phyloP scores from a whole-genome alignment of 306 rosid species.

The Luffa acutangula region DNA sequence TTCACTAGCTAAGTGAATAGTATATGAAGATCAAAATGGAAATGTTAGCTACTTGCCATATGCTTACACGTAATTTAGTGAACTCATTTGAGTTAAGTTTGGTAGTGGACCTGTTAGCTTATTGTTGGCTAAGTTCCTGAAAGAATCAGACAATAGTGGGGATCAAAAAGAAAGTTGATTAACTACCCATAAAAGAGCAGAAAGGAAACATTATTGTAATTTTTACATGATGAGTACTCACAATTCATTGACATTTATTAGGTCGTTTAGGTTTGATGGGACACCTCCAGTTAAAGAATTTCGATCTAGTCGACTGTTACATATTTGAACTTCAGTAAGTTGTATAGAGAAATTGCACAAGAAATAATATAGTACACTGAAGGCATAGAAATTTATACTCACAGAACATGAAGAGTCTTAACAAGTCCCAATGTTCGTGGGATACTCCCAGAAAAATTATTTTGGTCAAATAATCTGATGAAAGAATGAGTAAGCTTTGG shows the following conservation, averaged over 20 bases:
- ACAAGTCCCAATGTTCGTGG: slow-evolving; percentile 69
- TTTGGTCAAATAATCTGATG: slow-evolving; percentile 71
- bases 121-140: slow-evolving; percentile 68
- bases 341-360: not conserved
- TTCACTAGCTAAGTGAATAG: slow-evolving; percentile 3
- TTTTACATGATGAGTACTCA: slow-evolving; percentile 27
- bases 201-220: not conserved
- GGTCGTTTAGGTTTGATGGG: slow-evolving; percentile 56
- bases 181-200: not conserved
- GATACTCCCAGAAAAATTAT: slow-evolving; percentile 42
- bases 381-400: slow-evolving; percentile 35
- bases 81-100: slow-evolving; percentile 54
- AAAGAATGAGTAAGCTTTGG: not conserved
- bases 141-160: slow-evolving; percentile 13
- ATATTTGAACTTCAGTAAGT: slow-evolving; percentile 15
- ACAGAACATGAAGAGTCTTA: slow-evolving; percentile 83
- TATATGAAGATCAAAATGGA: slow-evolving; percentile 8
- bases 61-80: slow-evolving; percentile 69
- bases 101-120: slow-evolving; percentile 54
- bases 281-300: slow-evolving; percentile 53
- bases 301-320: slow-evolving; percentile 85
- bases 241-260: slow-evolving; percentile 55
- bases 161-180: not conserved
- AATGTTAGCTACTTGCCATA: slow-evolving; percentile 3
- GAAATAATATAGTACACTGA: not conserved